These are phyloP conservation scores for Trichoderma sp. DNA, from an alignment of 2,329 filamentous ascomycete genomes.

Conservation along the genomic window DNA sequence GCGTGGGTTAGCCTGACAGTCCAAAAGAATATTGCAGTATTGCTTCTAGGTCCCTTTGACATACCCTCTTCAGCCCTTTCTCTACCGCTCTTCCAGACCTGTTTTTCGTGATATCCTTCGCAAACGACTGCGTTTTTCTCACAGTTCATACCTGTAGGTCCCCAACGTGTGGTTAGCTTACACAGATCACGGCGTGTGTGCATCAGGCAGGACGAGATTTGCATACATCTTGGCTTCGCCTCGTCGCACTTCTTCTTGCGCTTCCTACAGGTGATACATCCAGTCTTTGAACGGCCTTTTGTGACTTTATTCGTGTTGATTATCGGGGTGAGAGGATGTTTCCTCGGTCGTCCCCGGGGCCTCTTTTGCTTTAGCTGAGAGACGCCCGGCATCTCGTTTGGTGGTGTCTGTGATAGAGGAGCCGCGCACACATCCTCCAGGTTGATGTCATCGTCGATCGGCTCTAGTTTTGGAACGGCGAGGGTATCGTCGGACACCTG, in stretches of 20 bases:
- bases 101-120: conserved; percentile 85
- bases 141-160: conserved; percentile 70
- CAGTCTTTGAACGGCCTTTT: conserved; percentile 73
- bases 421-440: conserved; percentile 55
- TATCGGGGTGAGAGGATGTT: conserved; percentile 68
- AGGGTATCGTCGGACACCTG: conserved; percentile 48
- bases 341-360: conserved; percentile 78
- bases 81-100: conserved; percentile 83
- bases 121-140: conserved; percentile 92
- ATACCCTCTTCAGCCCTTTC: conserved; percentile 71
- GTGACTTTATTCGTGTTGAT: conserved; percentile 66
- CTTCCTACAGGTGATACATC: conserved; percentile 67
- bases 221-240: conserved; percentile 63
- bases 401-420: conserved; percentile 30
- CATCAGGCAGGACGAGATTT: background rate
- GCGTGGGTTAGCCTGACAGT: conserved; percentile 23
- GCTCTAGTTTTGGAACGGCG: conserved; percentile 58
- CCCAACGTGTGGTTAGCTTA: conserved; percentile 28
- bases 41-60: conserved; percentile 25
- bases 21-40: background rate
- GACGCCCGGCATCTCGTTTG: conserved; percentile 29
- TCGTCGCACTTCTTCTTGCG: conserved; percentile 75
- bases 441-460: conserved; percentile 57
- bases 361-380: conserved; percentile 56
- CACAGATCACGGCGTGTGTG: background rate